A percentile compares a stretch with the other conserved stretches of the same genome.
phyloP scores from a whole-genome alignment of 2,329 filamentous ascomycete species.

The Rhynchosporium agropyri region DNA sequence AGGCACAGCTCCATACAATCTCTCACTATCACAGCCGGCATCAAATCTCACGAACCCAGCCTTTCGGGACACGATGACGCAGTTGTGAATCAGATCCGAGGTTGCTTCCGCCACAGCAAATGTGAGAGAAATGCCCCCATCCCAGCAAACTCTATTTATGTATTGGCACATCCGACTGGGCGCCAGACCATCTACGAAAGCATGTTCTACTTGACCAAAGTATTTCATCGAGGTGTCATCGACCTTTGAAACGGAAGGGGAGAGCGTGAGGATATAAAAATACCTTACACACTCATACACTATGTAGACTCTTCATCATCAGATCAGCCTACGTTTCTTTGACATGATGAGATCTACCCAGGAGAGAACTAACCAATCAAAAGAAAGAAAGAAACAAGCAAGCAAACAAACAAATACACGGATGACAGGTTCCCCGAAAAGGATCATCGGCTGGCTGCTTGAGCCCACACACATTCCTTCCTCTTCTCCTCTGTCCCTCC shows the following conservation, averaged over 20 bases:
- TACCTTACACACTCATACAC: no score
- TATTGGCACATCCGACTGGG: background rate
- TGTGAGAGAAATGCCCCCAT: background rate
- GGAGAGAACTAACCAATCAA: background rate
- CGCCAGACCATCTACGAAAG: no score
- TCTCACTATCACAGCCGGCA: background rate
- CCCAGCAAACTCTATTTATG: conserved; percentile 4
- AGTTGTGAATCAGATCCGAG: conserved; percentile 9
- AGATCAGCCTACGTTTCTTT: no score
- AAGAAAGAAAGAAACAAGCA: background rate
- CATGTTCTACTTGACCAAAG: no score
- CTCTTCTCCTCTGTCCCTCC: background rate
- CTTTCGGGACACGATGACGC: conserved; percentile 7
- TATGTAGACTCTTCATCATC: no score
- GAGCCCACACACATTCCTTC: background rate
- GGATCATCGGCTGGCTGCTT: conserved; percentile 6
- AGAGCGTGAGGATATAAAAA: background rate
- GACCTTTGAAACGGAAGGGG: background rate
- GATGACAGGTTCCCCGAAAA: conserved; percentile 1
- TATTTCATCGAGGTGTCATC: background rate
- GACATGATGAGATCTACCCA: no score
- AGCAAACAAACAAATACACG: conserved; percentile 2
- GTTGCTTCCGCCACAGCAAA: background rate
- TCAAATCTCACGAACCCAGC: background rate
- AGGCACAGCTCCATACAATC: background rate